Conservation (phyloP, 345 rosid species). For the Lepidium aucheri region DNA sequence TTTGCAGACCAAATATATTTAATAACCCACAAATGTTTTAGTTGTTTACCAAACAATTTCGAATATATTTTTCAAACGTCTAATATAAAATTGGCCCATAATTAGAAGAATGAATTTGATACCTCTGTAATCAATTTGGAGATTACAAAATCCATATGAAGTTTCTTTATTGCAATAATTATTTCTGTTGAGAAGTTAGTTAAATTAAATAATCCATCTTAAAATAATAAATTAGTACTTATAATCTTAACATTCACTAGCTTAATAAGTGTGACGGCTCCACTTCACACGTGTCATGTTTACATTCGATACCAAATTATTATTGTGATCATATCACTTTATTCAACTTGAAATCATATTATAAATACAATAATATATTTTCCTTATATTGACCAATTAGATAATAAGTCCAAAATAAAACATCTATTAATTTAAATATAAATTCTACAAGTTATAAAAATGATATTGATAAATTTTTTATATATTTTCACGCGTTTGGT, state of each 20-base stretch:
- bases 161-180: not conserved
- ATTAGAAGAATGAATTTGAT: not conserved
- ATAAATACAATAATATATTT: too few relatives aligned
- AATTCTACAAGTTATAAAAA: not conserved
- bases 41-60: too few relatives aligned
- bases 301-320: not conserved
- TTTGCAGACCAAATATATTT: too few relatives aligned
- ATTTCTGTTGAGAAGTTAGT: not conserved
- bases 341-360: too few relatives aligned
- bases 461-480: not conserved
- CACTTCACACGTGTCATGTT: conserved; percentile 17
- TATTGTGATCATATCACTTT: not conserved
- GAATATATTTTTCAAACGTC: not conserved
- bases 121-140: not conserved
- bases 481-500: conserved; percentile 6
- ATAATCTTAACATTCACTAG: not conserved
- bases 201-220: not conserved
- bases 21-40: too few relatives aligned
- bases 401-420: not conserved
- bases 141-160: not conserved
- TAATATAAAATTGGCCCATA: not conserved
- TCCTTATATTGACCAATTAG: not conserved
- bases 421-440: not conserved
- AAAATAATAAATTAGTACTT: too few relatives aligned
- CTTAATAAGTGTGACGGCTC: conserved; percentile 3